Evolutionary conservation across 1,139 yeast species (phyloP), one percentile per base, ranked within the genome.

Genomic region (Williopsis jadinii): DNA sequence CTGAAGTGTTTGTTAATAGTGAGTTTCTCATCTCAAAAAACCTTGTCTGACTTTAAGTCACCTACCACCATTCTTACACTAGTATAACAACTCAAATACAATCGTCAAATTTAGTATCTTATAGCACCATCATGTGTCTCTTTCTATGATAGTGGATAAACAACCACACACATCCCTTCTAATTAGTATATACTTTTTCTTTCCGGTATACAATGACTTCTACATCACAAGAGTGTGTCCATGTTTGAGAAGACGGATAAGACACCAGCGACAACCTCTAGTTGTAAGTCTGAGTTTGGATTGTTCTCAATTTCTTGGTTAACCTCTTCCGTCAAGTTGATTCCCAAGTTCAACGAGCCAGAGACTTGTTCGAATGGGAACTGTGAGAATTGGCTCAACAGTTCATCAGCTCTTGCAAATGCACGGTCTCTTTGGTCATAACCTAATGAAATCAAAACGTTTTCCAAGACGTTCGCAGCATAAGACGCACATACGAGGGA

Each of bases 381-480:
- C 52, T 86, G 95, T 38, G 95, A 74, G 58, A 76, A 92, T 55
- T 86, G 94, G 40, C 72, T 75, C 50, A 92, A 71, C 39, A 94
- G 65, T 60, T 92, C 97, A 59, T 92, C 97, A 10, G 96, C 95
- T 54, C 96, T 76, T 5, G 87, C 80, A 62, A 90, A 85, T 0
- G 97, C 97, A 54, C 83, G 82, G 61, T 94, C 99, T 56, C 97
- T 79, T 51, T 82, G 85, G 53, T 88, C 97, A 60, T 87, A 88
- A 52, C 83, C 84, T 51, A 90, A 70, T 31, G 82, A 73, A 39
- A 83, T 72, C 45, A 90, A 71, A 8, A 88, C 95, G 58, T 92
- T 94, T 59, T 92, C 99, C 55, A 92, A 74, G 13, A 92, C 99
- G 58, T 88, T 92, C 36, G 97, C 98, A 34, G 97, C 97, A 60